Conservation (phyloP, 768 basidiomycete species). For the Mycena indigotica region DNA sequence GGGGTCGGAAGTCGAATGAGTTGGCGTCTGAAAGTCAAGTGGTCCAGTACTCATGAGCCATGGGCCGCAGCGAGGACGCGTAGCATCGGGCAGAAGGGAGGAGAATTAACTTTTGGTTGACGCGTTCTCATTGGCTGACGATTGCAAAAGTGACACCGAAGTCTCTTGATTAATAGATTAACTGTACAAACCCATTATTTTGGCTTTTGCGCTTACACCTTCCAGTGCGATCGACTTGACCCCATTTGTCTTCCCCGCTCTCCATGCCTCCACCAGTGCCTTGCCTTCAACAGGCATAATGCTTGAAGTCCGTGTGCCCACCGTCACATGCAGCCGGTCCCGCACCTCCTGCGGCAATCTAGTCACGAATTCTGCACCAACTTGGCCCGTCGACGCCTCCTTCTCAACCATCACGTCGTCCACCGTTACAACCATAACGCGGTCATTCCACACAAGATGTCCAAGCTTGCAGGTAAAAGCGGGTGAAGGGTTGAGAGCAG, state of each 20-base stretch:
- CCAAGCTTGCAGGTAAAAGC: constrained; percentile 64
- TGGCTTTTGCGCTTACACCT: constrained; percentile 23
- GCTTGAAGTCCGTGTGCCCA: constrained; percentile 63
- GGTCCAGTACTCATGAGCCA: too few species aligned
- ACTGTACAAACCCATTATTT: constrained; percentile 16
- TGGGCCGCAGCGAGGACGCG: too few species aligned
- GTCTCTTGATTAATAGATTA: too few species aligned
- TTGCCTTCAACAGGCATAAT: constrained; percentile 72
- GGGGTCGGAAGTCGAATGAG: too few species aligned
- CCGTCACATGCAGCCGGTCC: constrained; percentile 77
- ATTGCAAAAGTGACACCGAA: too few species aligned
- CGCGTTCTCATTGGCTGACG: too few species aligned
- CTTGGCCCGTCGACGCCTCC: constrained; percentile 34
- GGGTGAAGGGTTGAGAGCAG: constrained; percentile 37
- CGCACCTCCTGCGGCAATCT: constrained; percentile 49
- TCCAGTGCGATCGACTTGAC: constrained; percentile 32
- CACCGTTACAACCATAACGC: constrained; percentile 80
- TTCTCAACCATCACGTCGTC: constrained; percentile 50
- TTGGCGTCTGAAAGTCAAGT: too few species aligned
- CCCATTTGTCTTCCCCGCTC: constrained; percentile 33
- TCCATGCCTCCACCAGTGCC: constrained; percentile 60
- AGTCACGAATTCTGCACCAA: constrained; percentile 49
- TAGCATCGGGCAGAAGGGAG: too few species aligned
- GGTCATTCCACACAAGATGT: constrained; percentile 69
- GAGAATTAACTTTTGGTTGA: too few species aligned